A percentile compares a stretch with the other conserved stretches of the same genome.
Conservation (phyloP, 2,329 filamentous ascomycete species). For the Pezicula radicicola region DNA sequence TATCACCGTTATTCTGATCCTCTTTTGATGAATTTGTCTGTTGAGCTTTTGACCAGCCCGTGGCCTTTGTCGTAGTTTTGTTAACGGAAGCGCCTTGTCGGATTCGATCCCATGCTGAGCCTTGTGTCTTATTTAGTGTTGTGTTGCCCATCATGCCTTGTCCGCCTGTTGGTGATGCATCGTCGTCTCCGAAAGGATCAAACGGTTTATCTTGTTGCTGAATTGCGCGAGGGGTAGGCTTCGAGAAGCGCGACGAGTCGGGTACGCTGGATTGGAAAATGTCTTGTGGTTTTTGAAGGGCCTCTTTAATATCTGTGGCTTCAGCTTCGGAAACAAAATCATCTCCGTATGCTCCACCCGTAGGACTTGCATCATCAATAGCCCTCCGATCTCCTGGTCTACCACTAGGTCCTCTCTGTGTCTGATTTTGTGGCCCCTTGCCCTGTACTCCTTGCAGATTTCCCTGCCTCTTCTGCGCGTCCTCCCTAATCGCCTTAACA, state of each 20-base stretch:
- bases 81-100: slow-evolving; percentile 13
- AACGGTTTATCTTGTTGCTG: slow-evolving; percentile 11
- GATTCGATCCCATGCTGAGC: slow-evolving; percentile 30
- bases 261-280: not conserved
- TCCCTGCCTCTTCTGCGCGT: slow-evolving; percentile 5
- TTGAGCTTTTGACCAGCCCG: no score
- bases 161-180: slow-evolving; percentile 25
- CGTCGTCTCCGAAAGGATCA: slow-evolving; percentile 18
- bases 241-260: no score
- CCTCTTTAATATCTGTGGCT: not conserved
- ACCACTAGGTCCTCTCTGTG: not conserved
- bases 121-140: slow-evolving; percentile 8
- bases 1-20: slow-evolving; percentile 10
- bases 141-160: slow-evolving; percentile 14
- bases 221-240: slow-evolving; percentile 5
- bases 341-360: slow-evolving; percentile 16
- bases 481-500: slow-evolving; percentile 8
- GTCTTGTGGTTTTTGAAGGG: not conserved
- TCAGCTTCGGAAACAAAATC: not conserved
- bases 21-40: slow-evolving; percentile 8
- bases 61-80: no score
- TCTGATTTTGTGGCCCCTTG: slow-evolving; percentile 2
- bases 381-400: not conserved
- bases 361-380: slow-evolving; percentile 25
- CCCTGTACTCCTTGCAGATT: slow-evolving; percentile 2